Evolutionary conservation across 2,329 filamentous ascomycete species (phyloP).

Genomic region (Fonsecaea multimorphosa): DNA sequence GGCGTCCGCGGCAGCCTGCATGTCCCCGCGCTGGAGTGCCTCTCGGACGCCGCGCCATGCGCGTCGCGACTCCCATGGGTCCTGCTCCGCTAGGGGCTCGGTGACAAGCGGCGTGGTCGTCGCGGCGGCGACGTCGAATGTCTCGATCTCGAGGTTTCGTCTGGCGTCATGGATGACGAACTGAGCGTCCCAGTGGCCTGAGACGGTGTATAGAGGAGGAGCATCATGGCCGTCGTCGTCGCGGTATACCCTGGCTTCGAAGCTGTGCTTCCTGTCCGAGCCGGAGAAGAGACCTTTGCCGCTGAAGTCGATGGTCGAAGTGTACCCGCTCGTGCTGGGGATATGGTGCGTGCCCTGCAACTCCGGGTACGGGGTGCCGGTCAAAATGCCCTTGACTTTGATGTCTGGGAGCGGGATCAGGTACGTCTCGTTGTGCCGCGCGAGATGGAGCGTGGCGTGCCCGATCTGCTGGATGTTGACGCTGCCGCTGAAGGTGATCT

Average conservation of each 20-base stretch:
- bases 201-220: conserved; percentile 33
- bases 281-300: conserved; percentile 31
- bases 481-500: conserved; percentile 35
- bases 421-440: conserved; percentile 35
- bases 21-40: conserved; percentile 80
- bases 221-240: conserved; percentile 21
- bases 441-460: conserved; percentile 32
- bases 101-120: conserved; percentile 72
- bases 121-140: conserved; percentile 64
- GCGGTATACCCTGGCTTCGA: conserved; percentile 35
- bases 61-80: conserved; percentile 83
- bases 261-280: conserved; percentile 31
- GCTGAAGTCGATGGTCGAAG: conserved; percentile 34
- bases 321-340: conserved; percentile 36
- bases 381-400: conserved; percentile 42
- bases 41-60: conserved; percentile 87
- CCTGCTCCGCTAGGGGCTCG: conserved; percentile 76
- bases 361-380: conserved; percentile 57
- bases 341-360: conserved; percentile 34
- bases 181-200: conserved; percentile 55
- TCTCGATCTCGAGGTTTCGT: conserved; percentile 59
- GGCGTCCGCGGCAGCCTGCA: conserved; percentile 77
- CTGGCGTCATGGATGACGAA: conserved; percentile 78
- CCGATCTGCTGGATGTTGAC: conserved; percentile 37
- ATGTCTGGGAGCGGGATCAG: conserved; percentile 37